Percentiles rank a stretch among this genome's conserved stretches.
Evolutionary conservation across 768 basidiomycete species (phyloP).

Genomic region (Leccinum rimulosum): DNA sequence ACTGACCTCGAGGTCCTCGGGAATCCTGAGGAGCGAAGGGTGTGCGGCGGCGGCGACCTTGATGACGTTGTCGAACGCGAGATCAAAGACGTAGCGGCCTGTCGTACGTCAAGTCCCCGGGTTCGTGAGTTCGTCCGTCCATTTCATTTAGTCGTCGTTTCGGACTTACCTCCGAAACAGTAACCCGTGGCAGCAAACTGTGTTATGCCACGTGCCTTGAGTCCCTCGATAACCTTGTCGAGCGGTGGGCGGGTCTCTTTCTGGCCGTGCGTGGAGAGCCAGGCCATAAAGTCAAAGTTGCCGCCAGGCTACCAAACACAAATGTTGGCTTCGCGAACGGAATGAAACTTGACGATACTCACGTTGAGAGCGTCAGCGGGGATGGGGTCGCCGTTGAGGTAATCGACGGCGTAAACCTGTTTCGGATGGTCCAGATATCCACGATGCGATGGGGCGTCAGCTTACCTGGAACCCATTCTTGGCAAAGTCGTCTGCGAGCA

Average conservation of each 20-base stretch:
- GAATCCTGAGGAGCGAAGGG: constrained; percentile 59
- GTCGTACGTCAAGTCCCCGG: neutral
- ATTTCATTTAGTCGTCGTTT: neutral
- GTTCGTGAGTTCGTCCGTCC: neutral
- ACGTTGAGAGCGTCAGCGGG: neutral
- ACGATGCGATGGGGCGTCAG: neutral
- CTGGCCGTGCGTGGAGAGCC: constrained; percentile 41
- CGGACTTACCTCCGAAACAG: constrained; percentile 60
- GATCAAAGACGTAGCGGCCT: constrained; percentile 44
- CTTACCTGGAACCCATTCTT: constrained; percentile 2
- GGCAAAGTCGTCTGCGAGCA: constrained; percentile 29
- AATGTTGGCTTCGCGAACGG: neutral
- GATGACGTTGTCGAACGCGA: constrained; percentile 54
- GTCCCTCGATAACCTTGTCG: constrained; percentile 52
- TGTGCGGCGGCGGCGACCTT: constrained; percentile 51
- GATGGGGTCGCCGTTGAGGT: constrained; percentile 20
- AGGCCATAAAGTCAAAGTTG: constrained; percentile 39
- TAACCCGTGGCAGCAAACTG: constrained; percentile 61
- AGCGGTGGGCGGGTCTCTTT: constrained; percentile 41
- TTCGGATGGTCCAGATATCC: neutral
- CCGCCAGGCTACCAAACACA: neutral
- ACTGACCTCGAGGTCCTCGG: constrained; percentile 59
- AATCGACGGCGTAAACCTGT: constrained; percentile 23
- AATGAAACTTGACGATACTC: neutral
- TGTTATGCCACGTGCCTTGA: constrained; percentile 59